Conservation (phyloP, 2,329 filamentous ascomycete genomes). For the Arthrobotrys iridis region DNA sequence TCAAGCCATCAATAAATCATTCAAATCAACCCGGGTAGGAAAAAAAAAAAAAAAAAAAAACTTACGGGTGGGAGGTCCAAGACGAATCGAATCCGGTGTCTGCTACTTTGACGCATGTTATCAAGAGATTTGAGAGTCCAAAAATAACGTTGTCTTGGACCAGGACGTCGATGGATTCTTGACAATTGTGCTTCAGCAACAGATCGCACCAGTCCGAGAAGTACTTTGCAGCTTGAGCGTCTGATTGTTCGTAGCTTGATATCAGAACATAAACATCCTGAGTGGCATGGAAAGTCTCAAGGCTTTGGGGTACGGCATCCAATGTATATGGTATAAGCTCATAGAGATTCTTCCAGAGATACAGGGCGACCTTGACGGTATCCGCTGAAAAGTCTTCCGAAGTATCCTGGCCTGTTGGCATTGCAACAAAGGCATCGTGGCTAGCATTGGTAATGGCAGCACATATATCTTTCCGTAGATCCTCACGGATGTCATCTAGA, state of each 20-base stretch:
- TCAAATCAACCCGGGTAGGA: background rate
- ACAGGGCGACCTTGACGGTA: constrained; percentile 17
- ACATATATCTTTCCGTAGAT: constrained; percentile 43
- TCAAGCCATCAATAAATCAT: background rate
- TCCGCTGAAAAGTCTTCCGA: background rate
- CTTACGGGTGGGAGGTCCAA: constrained; percentile 32
- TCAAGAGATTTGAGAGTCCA: constrained; percentile 39
- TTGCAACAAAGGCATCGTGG: constrained; percentile 18
- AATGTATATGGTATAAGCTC: constrained; percentile 38
- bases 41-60: background rate
- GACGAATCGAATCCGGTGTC: constrained; percentile 25
- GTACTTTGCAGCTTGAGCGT: constrained; percentile 14
- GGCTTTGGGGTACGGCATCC: constrained; percentile 17
- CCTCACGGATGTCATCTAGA: constrained; percentile 40
- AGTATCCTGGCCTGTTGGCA: background rate
- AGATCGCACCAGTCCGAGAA: constrained; percentile 44
- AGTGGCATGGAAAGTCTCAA: constrained; percentile 41
- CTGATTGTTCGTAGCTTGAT: constrained; percentile 9
- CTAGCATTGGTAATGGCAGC: constrained; percentile 26
- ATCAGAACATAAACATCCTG: constrained; percentile 41
- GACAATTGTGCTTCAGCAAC: constrained; percentile 35
- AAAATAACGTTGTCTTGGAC: constrained; percentile 48
- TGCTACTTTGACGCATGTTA: constrained; percentile 22
- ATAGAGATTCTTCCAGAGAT: constrained; percentile 45
- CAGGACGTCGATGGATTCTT: constrained; percentile 47